A percentile compares a stretch with the other conserved stretches of the same genome.
Conservation (phyloP, 257 asterid species). For the Solanum peruvianum region DNA sequence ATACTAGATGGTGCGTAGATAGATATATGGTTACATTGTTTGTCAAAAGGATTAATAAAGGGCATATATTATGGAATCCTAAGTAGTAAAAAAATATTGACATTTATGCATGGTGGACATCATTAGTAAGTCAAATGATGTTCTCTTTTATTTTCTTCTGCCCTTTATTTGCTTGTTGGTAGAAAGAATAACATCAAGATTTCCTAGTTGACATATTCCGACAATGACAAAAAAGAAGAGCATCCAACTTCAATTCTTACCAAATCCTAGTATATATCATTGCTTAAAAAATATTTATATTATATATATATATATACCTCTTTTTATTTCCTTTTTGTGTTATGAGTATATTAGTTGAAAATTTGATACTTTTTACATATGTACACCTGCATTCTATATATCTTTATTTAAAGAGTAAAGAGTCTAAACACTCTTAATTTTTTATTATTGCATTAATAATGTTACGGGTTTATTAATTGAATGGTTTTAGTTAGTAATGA, state of each 20-base stretch:
- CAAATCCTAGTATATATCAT: neutral
- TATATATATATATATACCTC: neutral
- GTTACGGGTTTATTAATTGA: too few relatives aligned
- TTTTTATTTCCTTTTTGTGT: neutral
- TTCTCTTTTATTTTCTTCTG: neutral
- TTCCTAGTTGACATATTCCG: constrained; percentile 8
- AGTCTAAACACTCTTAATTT: too few relatives aligned
- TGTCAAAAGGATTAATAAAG: neutral
- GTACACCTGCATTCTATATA: neutral
- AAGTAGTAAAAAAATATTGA: neutral
- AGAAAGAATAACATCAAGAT: constrained; percentile 1
- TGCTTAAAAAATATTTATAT: neutral
- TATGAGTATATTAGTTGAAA: neutral
- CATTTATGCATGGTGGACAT: neutral
- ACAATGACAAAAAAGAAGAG: constrained; percentile 1
- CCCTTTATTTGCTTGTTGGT: neutral
- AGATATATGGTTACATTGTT: neutral
- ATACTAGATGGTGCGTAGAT: neutral
- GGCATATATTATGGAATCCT: neutral
- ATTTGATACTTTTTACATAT: neutral
- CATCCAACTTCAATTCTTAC: neutral
- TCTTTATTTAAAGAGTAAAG: neutral
- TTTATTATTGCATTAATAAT: too few relatives aligned
- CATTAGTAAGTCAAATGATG: constrained; percentile 1
- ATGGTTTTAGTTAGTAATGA: too few relatives aligned